These are phyloP conservation scores for Plenodomus tracheiphilus DNA, from an alignment of 2,329 filamentous ascomycete genomes.

Conservation along the genomic window DNA sequence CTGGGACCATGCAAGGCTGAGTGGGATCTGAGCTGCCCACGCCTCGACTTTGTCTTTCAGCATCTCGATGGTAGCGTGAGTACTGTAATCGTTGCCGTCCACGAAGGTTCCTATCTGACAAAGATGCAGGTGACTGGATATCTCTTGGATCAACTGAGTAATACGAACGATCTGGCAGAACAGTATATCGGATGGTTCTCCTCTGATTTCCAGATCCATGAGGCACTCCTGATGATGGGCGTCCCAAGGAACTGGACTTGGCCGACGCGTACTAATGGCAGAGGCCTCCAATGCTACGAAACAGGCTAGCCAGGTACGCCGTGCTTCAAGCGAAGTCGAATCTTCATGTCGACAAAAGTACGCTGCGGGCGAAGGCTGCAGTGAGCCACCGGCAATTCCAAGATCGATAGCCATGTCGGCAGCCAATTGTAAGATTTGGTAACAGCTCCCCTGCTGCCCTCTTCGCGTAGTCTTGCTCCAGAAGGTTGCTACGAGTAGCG, in stretches of 20 bases:
- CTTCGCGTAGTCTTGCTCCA: conserved; percentile 27
- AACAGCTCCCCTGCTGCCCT: conserved; percentile 25
- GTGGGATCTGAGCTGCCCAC: conserved; percentile 30
- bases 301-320: conserved; percentile 36
- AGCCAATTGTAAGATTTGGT: conserved; percentile 31
- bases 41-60: conserved; percentile 23
- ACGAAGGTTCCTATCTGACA: conserved; percentile 23
- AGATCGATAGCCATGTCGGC: conserved; percentile 35
- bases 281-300: conserved; percentile 26
- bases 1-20: conserved; percentile 17
- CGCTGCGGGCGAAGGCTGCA: conserved; percentile 26
- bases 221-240: conserved; percentile 26
- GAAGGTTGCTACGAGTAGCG: conserved; percentile 25
- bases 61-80: conserved; percentile 15
- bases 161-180: conserved; percentile 32
- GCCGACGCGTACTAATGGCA: conserved; percentile 22
- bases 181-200: conserved; percentile 21
- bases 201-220: conserved; percentile 18
- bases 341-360: conserved; percentile 27
- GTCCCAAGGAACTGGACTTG: conserved; percentile 28
- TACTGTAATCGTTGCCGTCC: conserved; percentile 24
- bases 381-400: conserved; percentile 26
- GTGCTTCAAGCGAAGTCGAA: conserved; percentile 24
- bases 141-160: conserved; percentile 22
- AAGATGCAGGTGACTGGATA: conserved; percentile 20